Conservation (phyloP, 2,329 filamentous ascomycete species). For the Acrocalymma vagum region DNA sequence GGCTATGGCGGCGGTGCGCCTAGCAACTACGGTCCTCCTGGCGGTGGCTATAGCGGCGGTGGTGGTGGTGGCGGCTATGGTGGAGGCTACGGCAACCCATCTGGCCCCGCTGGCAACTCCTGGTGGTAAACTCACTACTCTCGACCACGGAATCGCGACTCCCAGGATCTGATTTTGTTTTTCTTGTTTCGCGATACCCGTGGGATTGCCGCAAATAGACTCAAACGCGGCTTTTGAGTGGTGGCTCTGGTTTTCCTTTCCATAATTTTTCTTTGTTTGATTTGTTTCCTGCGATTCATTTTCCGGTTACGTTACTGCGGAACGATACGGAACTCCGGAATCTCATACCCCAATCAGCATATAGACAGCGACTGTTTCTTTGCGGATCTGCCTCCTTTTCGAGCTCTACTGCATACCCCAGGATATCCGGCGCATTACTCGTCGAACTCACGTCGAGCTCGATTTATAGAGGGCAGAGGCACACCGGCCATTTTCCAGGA, state of each 20-base stretch:
- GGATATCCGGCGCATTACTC: constrained; percentile 42
- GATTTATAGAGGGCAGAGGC: constrained; percentile 46
- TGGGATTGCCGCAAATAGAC: constrained; percentile 26
- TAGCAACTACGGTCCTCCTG: constrained; percentile 58
- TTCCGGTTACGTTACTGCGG: constrained; percentile 41
- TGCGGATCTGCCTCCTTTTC: constrained; percentile 51
- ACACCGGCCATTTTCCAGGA: constrained; percentile 35
- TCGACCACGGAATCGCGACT: constrained; percentile 34
- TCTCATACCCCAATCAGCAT: constrained; percentile 59
- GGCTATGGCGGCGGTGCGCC: constrained; percentile 71
- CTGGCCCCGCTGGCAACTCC: constrained; percentile 68
- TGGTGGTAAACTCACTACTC: constrained; percentile 66
- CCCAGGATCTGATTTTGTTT: constrained; percentile 32
- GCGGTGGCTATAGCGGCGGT: constrained; percentile 35
- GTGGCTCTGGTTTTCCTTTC: constrained; percentile 27
- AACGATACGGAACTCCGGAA: constrained; percentile 51
- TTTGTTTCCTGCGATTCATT: constrained; percentile 43
- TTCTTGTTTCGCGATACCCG: constrained; percentile 29
- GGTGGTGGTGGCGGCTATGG: constrained; percentile 54
- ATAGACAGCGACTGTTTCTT: constrained; percentile 61
- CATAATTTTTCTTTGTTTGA: constrained; percentile 33
- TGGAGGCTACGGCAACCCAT: constrained; percentile 74
- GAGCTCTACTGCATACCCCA: constrained; percentile 48
- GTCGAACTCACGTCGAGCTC: constrained; percentile 46
- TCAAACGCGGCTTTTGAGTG: no score